These are phyloP conservation scores for Mallotus nudiflorus DNA, from an alignment of 345 rosid genomes.

Conservation along the genomic window DNA sequence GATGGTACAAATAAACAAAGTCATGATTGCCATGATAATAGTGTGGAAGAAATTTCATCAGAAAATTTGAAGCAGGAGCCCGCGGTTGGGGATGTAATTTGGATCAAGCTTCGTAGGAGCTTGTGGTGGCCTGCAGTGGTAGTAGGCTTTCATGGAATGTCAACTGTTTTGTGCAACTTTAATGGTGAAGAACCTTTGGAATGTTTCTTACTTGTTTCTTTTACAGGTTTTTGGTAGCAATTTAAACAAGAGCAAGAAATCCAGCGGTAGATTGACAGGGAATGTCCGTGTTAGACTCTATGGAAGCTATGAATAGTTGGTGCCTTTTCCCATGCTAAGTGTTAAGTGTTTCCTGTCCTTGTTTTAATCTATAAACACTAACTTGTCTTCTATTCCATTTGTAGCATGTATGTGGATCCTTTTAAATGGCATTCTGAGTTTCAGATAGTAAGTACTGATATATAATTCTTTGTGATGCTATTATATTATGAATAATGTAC, in stretches of 20 bases:
- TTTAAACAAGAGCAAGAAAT: constrained; percentile 33
- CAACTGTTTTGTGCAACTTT: neutral
- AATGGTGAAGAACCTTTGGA: neutral
- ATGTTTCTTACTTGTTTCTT: constrained; percentile 4
- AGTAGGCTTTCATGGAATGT: neutral
- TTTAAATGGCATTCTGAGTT: constrained; percentile 39
- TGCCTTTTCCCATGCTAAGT: constrained; percentile 19
- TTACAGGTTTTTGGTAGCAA: constrained; percentile 45
- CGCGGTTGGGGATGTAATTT: constrained; percentile 41
- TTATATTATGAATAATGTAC: neutral
- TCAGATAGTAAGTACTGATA: constrained; percentile 36
- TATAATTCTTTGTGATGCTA: neutral
- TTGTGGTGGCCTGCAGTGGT: constrained; percentile 73
- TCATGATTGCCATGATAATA: constrained; percentile 9
- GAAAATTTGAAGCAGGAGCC: constrained; percentile 26
- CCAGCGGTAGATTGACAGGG: constrained; percentile 23
- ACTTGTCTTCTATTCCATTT: constrained; percentile 12
- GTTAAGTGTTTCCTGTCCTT: constrained; percentile 1
- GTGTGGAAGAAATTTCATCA: constrained; percentile 22
- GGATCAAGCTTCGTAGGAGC: constrained; percentile 41
- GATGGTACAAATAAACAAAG: constrained; percentile 18
- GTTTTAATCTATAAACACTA: neutral
- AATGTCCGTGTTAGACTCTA: constrained; percentile 50
- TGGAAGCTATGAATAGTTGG: constrained; percentile 55
- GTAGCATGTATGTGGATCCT: constrained; percentile 50